Percentiles rank a stretch among this genome's conserved stretches.
Evolutionary conservation across 2,329 filamentous ascomycete species (phyloP).

Genomic region (Nemania abortiva): DNA sequence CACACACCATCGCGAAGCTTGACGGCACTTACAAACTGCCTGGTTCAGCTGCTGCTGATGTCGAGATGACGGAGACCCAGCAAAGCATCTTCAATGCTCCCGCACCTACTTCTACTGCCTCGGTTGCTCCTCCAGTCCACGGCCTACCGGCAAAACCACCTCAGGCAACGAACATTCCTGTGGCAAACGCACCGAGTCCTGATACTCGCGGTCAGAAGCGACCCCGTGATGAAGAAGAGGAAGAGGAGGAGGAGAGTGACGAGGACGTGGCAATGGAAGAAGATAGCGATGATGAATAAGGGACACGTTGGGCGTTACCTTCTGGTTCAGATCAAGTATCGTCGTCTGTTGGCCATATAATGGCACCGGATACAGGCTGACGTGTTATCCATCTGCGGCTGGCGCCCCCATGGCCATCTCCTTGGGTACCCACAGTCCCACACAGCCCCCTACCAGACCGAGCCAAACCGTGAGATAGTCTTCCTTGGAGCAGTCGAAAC

Average conservation of each 20-base stretch:
- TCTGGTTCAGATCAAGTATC: not conserved
- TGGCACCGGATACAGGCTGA: constrained; percentile 6
- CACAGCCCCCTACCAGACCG: constrained; percentile 83
- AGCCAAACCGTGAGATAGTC: constrained; percentile 90
- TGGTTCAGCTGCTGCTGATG: constrained; percentile 62
- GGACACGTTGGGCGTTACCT: constrained; percentile 21
- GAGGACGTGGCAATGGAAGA: constrained; percentile 65
- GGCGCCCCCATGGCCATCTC: constrained; percentile 68
- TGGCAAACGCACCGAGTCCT: constrained; percentile 64
- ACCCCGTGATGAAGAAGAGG: constrained; percentile 74
- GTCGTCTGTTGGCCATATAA: constrained; percentile 14
- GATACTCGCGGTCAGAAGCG: constrained; percentile 77
- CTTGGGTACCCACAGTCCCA: constrained; percentile 82
- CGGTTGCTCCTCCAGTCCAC: constrained; percentile 52
- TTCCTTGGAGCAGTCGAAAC: constrained; percentile 70
- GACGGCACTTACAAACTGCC: constrained; percentile 89
- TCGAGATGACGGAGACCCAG: constrained; percentile 78
- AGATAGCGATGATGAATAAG: constrained; percentile 41
- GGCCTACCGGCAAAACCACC: constrained; percentile 63
- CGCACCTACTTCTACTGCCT: constrained; percentile 62
- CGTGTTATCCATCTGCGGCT: constrained; percentile 6
- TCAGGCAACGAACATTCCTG: constrained; percentile 59
- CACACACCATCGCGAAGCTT: constrained; percentile 87
- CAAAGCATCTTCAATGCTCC: constrained; percentile 84
- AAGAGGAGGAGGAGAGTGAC: constrained; percentile 74